phyloP scores from a whole-genome alignment of 371 early-diverging fungal species.

The Sporodiniella umbellata region DNA sequence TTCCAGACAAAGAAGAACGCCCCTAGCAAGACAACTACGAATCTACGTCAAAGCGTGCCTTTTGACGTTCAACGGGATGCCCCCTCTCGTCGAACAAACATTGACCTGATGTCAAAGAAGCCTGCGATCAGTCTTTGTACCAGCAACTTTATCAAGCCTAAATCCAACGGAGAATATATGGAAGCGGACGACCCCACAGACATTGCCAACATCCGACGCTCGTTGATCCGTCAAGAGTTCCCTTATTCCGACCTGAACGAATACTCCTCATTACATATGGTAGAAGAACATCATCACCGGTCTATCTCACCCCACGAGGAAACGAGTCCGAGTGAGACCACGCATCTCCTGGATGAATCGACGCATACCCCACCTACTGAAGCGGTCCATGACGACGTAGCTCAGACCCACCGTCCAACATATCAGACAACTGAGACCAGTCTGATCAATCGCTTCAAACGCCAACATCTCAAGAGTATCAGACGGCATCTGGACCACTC shows the following conservation, averaged over 20 bases:
- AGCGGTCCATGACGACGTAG: conserved; percentile 4
- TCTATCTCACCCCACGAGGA: conserved; percentile 4
- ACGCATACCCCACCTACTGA: conserved; percentile 1
- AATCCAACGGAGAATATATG: conserved; percentile 15
- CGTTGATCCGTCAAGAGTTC: conserved; percentile 24
- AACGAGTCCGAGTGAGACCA: background rate
- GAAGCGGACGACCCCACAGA: conserved; percentile 32
- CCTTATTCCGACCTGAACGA: conserved; percentile 25
- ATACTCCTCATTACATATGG: no score
- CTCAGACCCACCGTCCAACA: background rate
- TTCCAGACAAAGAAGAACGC: background rate
- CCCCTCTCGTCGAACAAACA: background rate
- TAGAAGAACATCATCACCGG: conserved; percentile 18
- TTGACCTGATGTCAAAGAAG: background rate
- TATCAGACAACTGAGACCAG: background rate
- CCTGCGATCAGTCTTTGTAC: conserved; percentile 10
- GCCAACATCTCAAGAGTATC: conserved; percentile 10
- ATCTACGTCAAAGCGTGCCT: background rate
- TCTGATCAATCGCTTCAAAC: conserved; percentile 5
- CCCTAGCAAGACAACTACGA: background rate
- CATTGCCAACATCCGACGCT: conserved; percentile 31
- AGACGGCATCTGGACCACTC: conserved; percentile 20
- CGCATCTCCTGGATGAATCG: conserved; percentile 7
- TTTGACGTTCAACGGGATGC: background rate
- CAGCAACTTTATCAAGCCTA: conserved; percentile 25